phyloP scores from a whole-genome alignment of 495 filamentous ascomycete species.

The Hypoxylon subgilvum region DNA sequence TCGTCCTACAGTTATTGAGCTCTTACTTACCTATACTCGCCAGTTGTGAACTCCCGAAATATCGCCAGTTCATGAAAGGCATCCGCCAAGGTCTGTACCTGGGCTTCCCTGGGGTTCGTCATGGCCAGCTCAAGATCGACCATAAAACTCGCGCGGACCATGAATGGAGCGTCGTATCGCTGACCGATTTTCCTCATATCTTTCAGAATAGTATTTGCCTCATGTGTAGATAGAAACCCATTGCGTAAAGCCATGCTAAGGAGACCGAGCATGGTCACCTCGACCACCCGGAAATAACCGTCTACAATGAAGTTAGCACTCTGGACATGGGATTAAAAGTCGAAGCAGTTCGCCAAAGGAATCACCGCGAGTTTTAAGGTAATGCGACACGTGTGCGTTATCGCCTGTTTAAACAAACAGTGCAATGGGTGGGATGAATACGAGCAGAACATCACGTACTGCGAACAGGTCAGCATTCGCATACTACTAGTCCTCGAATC shows the following conservation, averaged over 20 bases:
- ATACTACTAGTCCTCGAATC: neutral
- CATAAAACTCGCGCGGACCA: constrained; percentile 31
- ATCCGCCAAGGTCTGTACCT: constrained; percentile 30
- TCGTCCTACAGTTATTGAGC: constrained; percentile 6
- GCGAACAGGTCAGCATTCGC: constrained; percentile 8
- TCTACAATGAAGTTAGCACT: constrained; percentile 19
- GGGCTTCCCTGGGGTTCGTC: constrained; percentile 26
- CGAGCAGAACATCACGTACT: constrained; percentile 20
- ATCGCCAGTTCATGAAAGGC: constrained; percentile 33
- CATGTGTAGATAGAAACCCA: constrained; percentile 15
- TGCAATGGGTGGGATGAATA: neutral
- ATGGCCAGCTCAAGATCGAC: constrained; percentile 35
- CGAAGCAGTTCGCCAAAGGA: neutral
- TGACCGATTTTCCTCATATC: constrained; percentile 21
- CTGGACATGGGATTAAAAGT: neutral
- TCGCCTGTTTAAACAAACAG: neutral
- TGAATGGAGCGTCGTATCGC: constrained; percentile 20
- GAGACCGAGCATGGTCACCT: constrained; percentile 27
- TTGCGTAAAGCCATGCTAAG: constrained; percentile 36
- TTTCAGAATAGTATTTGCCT: constrained; percentile 23
- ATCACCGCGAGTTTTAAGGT: neutral
- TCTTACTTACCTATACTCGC: constrained; percentile 29
- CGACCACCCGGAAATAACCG: constrained; percentile 23
- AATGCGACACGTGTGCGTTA: neutral
- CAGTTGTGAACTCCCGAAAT: constrained; percentile 36